A percentile compares a stretch with the other conserved stretches of the same genome.
Evolutionary conservation across 2,329 filamentous ascomycete genomes (phyloP).

Genomic region (Aspergillus tamarii): DNA sequence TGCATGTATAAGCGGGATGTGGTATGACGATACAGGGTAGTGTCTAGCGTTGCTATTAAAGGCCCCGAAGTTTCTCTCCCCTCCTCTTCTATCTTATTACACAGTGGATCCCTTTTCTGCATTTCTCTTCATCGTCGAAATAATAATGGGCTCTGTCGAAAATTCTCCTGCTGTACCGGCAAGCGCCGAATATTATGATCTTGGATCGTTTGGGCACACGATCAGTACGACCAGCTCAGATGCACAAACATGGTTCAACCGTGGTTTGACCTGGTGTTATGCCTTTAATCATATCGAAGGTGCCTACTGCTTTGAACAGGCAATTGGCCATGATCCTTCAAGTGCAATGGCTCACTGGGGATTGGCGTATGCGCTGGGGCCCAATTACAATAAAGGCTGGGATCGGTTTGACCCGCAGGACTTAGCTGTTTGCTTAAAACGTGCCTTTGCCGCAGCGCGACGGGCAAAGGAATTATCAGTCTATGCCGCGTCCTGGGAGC

Average conservation of each 20-base stretch:
- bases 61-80: background rate
- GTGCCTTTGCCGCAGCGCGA: conserved; percentile 49
- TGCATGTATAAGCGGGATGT: no score
- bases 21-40: background rate
- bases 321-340: conserved; percentile 44
- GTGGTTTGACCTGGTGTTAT: conserved; percentile 73
- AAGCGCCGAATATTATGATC: conserved; percentile 50
- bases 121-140: no score
- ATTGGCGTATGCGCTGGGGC: conserved; percentile 52
- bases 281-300: conserved; percentile 78
- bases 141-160: background rate
- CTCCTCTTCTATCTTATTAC: background rate
- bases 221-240: conserved; percentile 57
- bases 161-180: conserved; percentile 15
- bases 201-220: conserved; percentile 61
- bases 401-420: conserved; percentile 51
- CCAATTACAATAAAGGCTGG: conserved; percentile 60
- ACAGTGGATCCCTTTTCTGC: background rate
- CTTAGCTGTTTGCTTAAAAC: conserved; percentile 45
- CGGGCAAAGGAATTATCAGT: conserved; percentile 46
- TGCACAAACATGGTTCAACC: conserved; percentile 70
- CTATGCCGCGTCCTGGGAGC: conserved; percentile 55
- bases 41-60: background rate
- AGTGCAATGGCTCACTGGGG: conserved; percentile 56
- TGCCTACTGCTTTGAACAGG: conserved; percentile 52